These are phyloP conservation scores for Lichtheimia ramosa DNA, from an alignment of 371 early-diverging fungal species.

Conservation along the genomic window DNA sequence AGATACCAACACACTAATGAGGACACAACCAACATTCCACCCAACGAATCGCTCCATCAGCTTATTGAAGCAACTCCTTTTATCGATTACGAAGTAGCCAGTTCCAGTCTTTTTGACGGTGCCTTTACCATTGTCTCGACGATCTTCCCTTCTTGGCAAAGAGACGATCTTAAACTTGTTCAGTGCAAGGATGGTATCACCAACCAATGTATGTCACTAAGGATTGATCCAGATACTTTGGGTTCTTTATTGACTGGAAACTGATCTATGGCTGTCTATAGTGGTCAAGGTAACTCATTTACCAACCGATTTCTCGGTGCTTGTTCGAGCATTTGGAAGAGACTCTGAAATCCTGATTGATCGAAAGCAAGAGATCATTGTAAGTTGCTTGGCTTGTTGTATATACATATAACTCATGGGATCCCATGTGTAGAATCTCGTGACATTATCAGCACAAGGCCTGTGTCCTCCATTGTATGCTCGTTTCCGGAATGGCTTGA, in stretches of 20 bases:
- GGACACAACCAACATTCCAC: not conserved
- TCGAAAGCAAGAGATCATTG: constrained; percentile 83
- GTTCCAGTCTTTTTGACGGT: constrained; percentile 64
- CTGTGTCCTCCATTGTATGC: constrained; percentile 86
- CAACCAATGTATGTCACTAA: constrained; percentile 70
- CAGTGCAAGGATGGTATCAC: constrained; percentile 94
- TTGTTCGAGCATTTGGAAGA: constrained; percentile 89
- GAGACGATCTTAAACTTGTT: constrained; percentile 56
- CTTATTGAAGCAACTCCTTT: constrained; percentile 51
- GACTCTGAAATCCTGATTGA: constrained; percentile 88
- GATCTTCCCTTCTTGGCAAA: constrained; percentile 80
- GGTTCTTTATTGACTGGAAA: not conserved
- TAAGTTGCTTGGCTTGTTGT: constrained; percentile 41
- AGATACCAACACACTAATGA: constrained; percentile 1
- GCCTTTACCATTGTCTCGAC: constrained; percentile 53
- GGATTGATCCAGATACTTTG: not conserved
- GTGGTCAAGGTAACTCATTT: constrained; percentile 78
- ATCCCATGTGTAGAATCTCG: constrained; percentile 66
- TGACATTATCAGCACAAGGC: constrained; percentile 67
- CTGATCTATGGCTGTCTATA: constrained; percentile 21
- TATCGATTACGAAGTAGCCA: constrained; percentile 54
- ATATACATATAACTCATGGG: too few relatives aligned
- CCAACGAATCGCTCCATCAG: constrained; percentile 14
- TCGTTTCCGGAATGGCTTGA: constrained; percentile 84
- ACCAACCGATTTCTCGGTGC: constrained; percentile 61